A percentile compares a stretch with the other conserved stretches of the same genome.
These are phyloP conservation scores for Colletotrichum aenigma DNA, from an alignment of 2,329 filamentous ascomycete species.

Conservation along the genomic window DNA sequence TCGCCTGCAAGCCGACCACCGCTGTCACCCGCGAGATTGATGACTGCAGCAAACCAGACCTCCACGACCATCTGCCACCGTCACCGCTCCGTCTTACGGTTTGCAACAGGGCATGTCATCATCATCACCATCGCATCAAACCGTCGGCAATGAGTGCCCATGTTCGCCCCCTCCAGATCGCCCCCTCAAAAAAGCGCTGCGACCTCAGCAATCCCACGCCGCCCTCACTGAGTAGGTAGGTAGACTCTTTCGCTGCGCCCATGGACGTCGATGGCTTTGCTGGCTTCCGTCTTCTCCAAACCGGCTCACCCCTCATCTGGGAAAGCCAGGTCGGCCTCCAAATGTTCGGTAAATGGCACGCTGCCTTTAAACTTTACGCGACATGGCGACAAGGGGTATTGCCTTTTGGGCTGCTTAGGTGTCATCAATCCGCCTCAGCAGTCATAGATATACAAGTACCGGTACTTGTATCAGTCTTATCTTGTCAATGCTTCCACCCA, in stretches of 20 bases:
- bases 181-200: not conserved
- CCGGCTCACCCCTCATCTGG: not conserved
- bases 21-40: not conserved
- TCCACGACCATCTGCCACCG: not conserved
- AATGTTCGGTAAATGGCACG: not conserved
- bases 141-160: not conserved
- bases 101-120: conserved; percentile 13
- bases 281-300: not conserved
- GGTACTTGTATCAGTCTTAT: not conserved
- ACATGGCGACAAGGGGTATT: not conserved
- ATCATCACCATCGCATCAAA: not conserved
- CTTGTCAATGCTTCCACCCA: not conserved
- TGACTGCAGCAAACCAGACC: not conserved
- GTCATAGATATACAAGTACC: conserved; percentile 10
- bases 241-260: not conserved
- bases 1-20: not conserved
- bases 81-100: not conserved
- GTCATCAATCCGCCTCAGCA: conserved; percentile 8
- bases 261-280: not conserved
- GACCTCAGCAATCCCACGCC: not conserved
- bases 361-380: conserved; percentile 7
- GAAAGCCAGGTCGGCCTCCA: conserved; percentile 5
- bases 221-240: not conserved
- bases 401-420: conserved; percentile 4
- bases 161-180: not conserved